Evolutionary conservation across 2,329 filamentous ascomycete genomes (phyloP).

Genomic region (Stemphylium vesicarium): DNA sequence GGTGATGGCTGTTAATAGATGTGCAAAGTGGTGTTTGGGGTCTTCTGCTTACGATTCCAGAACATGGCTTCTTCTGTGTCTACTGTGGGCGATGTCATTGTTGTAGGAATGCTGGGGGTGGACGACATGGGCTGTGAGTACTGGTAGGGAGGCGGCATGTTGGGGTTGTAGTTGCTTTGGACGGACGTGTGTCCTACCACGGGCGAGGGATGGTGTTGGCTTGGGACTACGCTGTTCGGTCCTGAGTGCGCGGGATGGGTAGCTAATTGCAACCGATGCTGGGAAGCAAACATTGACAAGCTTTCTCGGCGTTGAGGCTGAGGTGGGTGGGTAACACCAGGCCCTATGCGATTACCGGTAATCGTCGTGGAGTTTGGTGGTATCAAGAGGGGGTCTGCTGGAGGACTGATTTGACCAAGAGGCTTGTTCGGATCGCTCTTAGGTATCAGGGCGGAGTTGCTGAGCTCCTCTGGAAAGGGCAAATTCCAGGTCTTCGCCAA

Average conservation of each 20-base stretch:
- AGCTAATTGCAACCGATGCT: slow-evolving; percentile 21
- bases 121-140: slow-evolving; percentile 26
- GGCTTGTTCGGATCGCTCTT: slow-evolving; percentile 15
- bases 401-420: slow-evolving; percentile 26
- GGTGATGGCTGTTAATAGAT: not conserved
- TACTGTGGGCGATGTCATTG: slow-evolving; percentile 16
- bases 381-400: slow-evolving; percentile 25
- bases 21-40: not conserved
- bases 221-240: slow-evolving; percentile 19
- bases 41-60: slow-evolving; percentile 37
- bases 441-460: slow-evolving; percentile 35
- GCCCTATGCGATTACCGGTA: slow-evolving; percentile 15
- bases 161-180: slow-evolving; percentile 18
- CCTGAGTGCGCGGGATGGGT: slow-evolving; percentile 24
- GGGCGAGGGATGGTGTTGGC: slow-evolving; percentile 25
- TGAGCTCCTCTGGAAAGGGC: slow-evolving; percentile 49
- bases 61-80: slow-evolving; percentile 34
- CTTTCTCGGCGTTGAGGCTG: slow-evolving; percentile 31
- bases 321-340: slow-evolving; percentile 4
- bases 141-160: slow-evolving; percentile 20
- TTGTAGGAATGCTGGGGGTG: slow-evolving; percentile 16
- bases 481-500: slow-evolving; percentile 54
- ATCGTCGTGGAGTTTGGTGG: slow-evolving; percentile 20
- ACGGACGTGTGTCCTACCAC: slow-evolving; percentile 15
- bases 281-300: slow-evolving; percentile 39